Evolutionary conservation across 2,329 filamentous ascomycete species (phyloP), one percentile per base, ranked within the genome.

Genomic region (Diaporthe sp.): DNA sequence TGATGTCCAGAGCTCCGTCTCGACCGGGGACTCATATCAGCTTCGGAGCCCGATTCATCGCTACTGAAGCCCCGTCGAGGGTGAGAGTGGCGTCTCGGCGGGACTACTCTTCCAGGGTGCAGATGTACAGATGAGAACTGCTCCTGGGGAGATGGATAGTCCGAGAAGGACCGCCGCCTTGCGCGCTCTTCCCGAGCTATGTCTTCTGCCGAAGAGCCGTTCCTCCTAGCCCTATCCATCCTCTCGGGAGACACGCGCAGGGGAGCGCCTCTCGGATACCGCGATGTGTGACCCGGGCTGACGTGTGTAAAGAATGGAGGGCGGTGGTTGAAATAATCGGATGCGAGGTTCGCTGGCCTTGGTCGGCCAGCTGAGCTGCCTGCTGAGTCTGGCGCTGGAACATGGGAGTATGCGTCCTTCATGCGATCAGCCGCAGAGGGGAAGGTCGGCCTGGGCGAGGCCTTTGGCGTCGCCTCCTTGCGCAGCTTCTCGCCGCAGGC

Each of bases 401-500:
- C 71, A 30, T 76, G 73, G 10, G 71, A 66, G 67, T 75, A 76
- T 30, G 73, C 75, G 25, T 68, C 66, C 47, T 73, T 71, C 22
- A 75, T 60, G 40, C 75, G 75, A 30, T 76, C 75, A 22, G 70
- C 71, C 3, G 73, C 42, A 33, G 70, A 68, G 2, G 70, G 35
- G 42, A 71, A 58, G 19, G 69, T 42, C 13, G 73, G 82, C 78
- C 71, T 82, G 81, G 47, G 82, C 76, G n/a, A 78, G 76, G 47
- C 80, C 68, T 83, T 81, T 6, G 83, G 82, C 15, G 84, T 83
- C 3, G 87, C 87, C 78, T 96, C 92, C 73, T 89, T 87, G 76
- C 92, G 90, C 66, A 98, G 84, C 78, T 90, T 91, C 74, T 92
- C 88, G 47, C 92, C 93, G 73, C 97, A 96, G 3, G 88, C 87